These are phyloP conservation scores for Penicillium olsonii DNA, from an alignment of 2,329 filamentous ascomycete species.

Conservation along the genomic window DNA sequence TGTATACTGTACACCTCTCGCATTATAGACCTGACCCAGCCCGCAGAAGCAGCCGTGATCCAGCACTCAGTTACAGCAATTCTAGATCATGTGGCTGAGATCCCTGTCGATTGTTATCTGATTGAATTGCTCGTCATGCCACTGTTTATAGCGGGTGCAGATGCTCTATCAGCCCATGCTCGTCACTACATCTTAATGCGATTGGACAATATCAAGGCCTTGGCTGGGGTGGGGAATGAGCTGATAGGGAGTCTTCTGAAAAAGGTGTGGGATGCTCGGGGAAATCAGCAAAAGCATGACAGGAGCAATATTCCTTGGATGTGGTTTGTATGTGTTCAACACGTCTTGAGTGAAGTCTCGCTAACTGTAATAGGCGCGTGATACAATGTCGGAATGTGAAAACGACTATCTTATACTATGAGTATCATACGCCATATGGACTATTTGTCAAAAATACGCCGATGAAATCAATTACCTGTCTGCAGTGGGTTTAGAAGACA, in stretches of 20 bases:
- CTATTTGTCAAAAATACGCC: too few relatives aligned
- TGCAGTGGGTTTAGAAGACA: too few relatives aligned
- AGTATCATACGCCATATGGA: too few relatives aligned
- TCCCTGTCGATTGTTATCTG: slow-evolving; percentile 23
- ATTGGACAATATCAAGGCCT: slow-evolving; percentile 25
- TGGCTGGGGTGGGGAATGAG: slow-evolving; percentile 28
- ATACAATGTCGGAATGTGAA: background rate
- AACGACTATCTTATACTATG: background rate
- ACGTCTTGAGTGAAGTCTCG: background rate
- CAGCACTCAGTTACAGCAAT: slow-evolving; percentile 29
- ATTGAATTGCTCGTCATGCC: slow-evolving; percentile 32
- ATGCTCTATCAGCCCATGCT: slow-evolving; percentile 27
- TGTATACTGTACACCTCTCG: slow-evolving; percentile 32
- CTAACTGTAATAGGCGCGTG: background rate
- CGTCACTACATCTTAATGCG: slow-evolving; percentile 31
- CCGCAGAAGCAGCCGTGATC: slow-evolving; percentile 23
- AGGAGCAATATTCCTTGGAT: slow-evolving; percentile 31
- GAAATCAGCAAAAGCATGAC: slow-evolving; percentile 21
- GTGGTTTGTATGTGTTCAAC: slow-evolving; percentile 21
- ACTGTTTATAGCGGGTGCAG: slow-evolving; percentile 33
- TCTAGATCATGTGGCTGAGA: slow-evolving; percentile 27
- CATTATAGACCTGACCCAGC: slow-evolving; percentile 22
- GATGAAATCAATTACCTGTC: too few relatives aligned
- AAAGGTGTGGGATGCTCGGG: slow-evolving; percentile 29
- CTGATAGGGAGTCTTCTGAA: slow-evolving; percentile 23